These are phyloP conservation scores for Cercis canadensis DNA, from an alignment of 306 rosid species.

Conservation along the genomic window DNA sequence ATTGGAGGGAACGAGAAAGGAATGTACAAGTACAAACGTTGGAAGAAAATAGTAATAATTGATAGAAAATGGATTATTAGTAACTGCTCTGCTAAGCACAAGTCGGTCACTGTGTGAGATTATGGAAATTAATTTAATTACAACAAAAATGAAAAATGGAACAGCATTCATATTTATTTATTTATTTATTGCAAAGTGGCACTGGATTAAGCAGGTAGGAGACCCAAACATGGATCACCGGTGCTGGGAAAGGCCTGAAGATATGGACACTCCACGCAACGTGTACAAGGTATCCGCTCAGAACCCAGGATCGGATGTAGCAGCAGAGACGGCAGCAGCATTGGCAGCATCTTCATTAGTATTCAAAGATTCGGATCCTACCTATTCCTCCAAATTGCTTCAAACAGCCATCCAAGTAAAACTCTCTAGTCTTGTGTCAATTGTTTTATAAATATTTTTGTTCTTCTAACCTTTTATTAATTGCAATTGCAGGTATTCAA, in stretches of 20 bases:
- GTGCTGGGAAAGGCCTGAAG: conserved; percentile 98
- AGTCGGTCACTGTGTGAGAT: too few relatives aligned
- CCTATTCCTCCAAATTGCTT: conserved; percentile 69
- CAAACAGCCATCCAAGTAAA: conserved; percentile 70
- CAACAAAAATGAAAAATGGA: too few relatives aligned
- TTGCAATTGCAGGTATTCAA: conserved; percentile 61
- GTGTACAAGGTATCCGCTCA: conserved; percentile 74
- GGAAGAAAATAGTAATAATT: too few relatives aligned
- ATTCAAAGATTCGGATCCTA: conserved; percentile 71
- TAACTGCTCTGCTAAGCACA: too few relatives aligned
- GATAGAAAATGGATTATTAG: too few relatives aligned
- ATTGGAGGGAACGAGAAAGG: too few relatives aligned
- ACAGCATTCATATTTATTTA: background rate
- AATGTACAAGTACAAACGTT: too few relatives aligned
- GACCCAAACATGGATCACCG: conserved; percentile 78
- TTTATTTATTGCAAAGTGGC: background rate
- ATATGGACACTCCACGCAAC: conserved; percentile 82
- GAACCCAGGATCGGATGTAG: conserved; percentile 90
- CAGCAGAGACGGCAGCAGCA: conserved; percentile 90
- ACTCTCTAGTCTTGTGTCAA: background rate
- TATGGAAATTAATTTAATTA: too few relatives aligned
- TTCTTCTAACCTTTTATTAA: background rate
- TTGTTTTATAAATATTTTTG: background rate
- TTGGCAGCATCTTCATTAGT: conserved; percentile 89
- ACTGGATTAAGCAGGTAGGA: conserved; percentile 63